Conservation (phyloP, 495 filamentous ascomycete species). For the Lichenothelia convexa region DNA sequence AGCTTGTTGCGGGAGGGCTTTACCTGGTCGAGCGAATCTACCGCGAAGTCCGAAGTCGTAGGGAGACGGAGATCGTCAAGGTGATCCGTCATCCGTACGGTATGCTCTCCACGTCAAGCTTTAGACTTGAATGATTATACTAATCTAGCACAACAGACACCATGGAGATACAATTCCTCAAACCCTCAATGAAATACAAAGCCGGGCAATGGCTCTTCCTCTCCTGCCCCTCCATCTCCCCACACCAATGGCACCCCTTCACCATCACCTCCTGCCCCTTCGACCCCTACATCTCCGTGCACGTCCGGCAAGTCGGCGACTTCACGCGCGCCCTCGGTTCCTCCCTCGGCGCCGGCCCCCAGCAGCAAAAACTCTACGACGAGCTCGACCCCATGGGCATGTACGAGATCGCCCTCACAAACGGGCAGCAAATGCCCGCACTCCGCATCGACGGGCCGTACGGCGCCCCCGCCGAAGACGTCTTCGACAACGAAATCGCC, state of each 20-base stretch:
- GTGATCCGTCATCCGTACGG: constrained; percentile 95
- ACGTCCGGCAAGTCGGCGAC: constrained; percentile 91
- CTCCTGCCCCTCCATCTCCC: constrained; percentile 74
- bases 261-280: constrained; percentile 98
- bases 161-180: constrained; percentile 92
- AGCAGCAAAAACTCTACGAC: constrained; percentile 71
- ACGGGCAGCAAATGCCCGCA: constrained; percentile 73
- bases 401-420: constrained; percentile 93
- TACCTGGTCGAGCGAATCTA: constrained; percentile 84
- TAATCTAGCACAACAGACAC: constrained; percentile 37
- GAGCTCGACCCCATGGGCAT: constrained; percentile 84
- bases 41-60: constrained; percentile 67
- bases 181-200: constrained; percentile 96
- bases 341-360: constrained; percentile 74
- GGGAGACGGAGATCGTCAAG: constrained; percentile 74
- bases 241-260: constrained; percentile 93
- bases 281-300: constrained; percentile 82
- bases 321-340: constrained; percentile 80
- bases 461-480: constrained; percentile 87
- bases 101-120: constrained; percentile 26
- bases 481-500: constrained; percentile 97
- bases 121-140: background rate
- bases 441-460: constrained; percentile 92
- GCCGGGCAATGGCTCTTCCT: constrained; percentile 95
- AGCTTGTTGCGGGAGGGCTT: constrained; percentile 66